Evolutionary conservation across 116 monocot species (phyloP).

Genomic region (Papilionanthe hybrid): DNA sequence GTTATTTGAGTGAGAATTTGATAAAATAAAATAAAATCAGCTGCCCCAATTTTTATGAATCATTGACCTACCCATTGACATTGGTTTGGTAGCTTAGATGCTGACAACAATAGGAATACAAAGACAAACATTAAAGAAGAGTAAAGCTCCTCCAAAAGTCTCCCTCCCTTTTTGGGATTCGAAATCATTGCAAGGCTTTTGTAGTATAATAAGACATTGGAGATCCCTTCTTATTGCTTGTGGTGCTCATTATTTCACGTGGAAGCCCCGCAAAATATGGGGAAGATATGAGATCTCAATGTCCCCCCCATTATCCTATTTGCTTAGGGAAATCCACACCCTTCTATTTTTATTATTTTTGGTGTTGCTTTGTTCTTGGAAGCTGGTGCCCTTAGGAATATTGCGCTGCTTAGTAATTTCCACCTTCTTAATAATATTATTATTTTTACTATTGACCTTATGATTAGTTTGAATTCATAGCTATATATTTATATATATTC

Average conservation of each 20-base stretch:
- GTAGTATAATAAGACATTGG: background rate
- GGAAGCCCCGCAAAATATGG: slow-evolving; percentile 7
- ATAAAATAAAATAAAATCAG: too few species aligned
- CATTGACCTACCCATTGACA: too few species aligned
- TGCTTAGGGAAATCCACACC: background rate
- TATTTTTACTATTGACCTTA: too few species aligned
- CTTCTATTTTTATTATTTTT: background rate
- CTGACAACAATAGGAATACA: too few species aligned
- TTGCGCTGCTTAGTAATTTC: too few species aligned
- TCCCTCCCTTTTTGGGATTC: slow-evolving; percentile 5
- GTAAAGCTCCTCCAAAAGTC: background rate
- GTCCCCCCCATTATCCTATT: background rate
- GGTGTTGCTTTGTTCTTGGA: background rate
- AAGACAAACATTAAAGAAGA: too few species aligned
- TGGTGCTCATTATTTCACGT: slow-evolving; percentile 3
- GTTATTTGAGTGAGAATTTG: too few species aligned
- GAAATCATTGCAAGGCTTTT: background rate
- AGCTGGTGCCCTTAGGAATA: too few species aligned
- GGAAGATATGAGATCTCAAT: background rate
- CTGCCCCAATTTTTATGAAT: too few species aligned
- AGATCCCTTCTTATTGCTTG: background rate
- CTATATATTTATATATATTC: background rate
- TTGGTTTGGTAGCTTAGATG: too few species aligned
- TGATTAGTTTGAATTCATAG: background rate
- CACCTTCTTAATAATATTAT: too few species aligned